Evolutionary conservation across 257 asterid genomes (phyloP).

Genomic region (Solanum rostratum): DNA sequence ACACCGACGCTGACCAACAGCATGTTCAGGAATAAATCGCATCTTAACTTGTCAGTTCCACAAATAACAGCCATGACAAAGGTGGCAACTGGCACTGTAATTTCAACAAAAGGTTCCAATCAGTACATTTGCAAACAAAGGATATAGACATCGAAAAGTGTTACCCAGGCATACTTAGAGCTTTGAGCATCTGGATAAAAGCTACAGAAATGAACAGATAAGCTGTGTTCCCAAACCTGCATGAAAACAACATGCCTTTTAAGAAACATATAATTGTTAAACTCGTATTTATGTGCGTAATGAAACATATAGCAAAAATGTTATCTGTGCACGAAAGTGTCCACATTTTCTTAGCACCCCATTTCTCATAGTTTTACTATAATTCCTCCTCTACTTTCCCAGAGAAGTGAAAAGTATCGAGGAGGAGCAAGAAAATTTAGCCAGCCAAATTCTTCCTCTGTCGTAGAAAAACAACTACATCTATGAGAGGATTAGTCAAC

Average conservation of each 20-base stretch:
- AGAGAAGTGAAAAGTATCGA: neutral
- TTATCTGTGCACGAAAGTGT: neutral
- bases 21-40: conserved; percentile 85
- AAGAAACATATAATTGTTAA: neutral
- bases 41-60: conserved; percentile 85
- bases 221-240: conserved; percentile 99
- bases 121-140: neutral
- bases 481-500: neutral
- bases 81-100: conserved; percentile 98
- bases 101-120: neutral
- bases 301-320: neutral
- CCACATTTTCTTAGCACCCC: neutral
- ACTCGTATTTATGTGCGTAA: neutral
- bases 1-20: conserved; percentile 89
- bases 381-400: neutral
- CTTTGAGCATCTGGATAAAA: conserved; percentile 99
- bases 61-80: conserved; percentile 90
- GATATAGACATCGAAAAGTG: neutral
- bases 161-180: conserved; percentile 57
- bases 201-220: conserved; percentile 95
- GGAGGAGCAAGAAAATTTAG: neutral
- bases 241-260: neutral
- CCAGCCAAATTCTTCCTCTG: neutral
- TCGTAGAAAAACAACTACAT: neutral
- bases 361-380: neutral